Base-by-base conservation (phyloP, 768 basidiomycete species). In the Lactarius akahatsu region DNA sequence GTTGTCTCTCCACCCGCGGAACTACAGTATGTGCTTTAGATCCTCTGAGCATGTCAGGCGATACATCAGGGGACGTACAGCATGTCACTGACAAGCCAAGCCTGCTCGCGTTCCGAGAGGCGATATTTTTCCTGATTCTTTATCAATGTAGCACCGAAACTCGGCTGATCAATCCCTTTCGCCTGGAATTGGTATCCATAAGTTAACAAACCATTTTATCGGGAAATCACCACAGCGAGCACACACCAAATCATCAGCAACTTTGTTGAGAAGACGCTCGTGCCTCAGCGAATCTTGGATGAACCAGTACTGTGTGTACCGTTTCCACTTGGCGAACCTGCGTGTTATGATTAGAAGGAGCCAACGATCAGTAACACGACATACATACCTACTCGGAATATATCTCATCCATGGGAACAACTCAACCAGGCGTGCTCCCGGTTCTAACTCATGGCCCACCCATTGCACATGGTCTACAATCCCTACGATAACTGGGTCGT, bases 61-160 rank as follows among this genome's bases (percentile, higher is more conserved):
- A 40, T 16, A 63, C 62, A 34, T 63, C 32, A 57, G 18, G 18
- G 52, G 38, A 63, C 68, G 30, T 36, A 69, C 68, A 63, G 55
- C 61, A 69, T 66, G 23, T 23, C 54, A 1, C 65, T 61, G 4
- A 61, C 61, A 2, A 66, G 54, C 68, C 68, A 69, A 10, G 65
- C 68, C 20, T 43, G 26, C 52, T 69, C 65, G 13, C 56, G 34
- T 3, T 50, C 59, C 7, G 65, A 67, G 20, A 69, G 61, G 6
- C 38, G 55, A 13, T 40, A n/a, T 34, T 58, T 55, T 5, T 36
- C 20, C 40, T 62, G 59, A 15, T 54, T 47, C 28, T 63, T 41
- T 23, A 67, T 18, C 28, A 69, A n/a, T 13, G 40, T 40, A 16
- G 59, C 57, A 2, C 36, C 32, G 20, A 69, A 59, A 16, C 45